Conservation (phyloP, 2,329 filamentous ascomycete species). For the Colletotrichum theobromicola region DNA sequence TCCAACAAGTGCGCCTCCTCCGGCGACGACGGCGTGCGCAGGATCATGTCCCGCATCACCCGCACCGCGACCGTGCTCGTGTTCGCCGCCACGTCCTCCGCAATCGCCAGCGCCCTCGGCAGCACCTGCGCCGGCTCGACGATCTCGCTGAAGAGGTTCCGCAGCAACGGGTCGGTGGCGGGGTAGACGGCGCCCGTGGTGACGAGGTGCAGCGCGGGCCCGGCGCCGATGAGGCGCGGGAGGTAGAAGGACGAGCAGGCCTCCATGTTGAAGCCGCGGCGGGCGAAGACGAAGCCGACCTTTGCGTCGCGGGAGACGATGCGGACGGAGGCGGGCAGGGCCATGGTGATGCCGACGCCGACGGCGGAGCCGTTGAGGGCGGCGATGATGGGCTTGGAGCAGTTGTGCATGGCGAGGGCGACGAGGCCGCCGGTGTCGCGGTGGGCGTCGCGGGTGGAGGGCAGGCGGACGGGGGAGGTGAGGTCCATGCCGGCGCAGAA, state of each 20-base stretch:
- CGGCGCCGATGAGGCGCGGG: conserved; percentile 70
- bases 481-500: conserved; percentile 68
- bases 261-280: conserved; percentile 75
- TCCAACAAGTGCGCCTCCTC: conserved; percentile 77
- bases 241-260: conserved; percentile 75
- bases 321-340: conserved; percentile 58
- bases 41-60: conserved; percentile 77
- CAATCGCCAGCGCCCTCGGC: conserved; percentile 68
- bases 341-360: conserved; percentile 67
- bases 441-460: conserved; percentile 35
- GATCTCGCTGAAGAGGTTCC: conserved; percentile 70
- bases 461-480: conserved; percentile 34
- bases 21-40: conserved; percentile 58
- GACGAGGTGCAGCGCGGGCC: conserved; percentile 66
- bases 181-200: conserved; percentile 71
- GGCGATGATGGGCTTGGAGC: conserved; percentile 62
- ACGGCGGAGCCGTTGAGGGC: conserved; percentile 66
- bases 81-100: conserved; percentile 69
- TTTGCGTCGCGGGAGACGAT: conserved; percentile 63
- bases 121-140: conserved; percentile 66
- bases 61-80: conserved; percentile 68
- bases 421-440: conserved; percentile 59
- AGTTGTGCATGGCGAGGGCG: conserved; percentile 59
- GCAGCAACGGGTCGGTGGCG: conserved; percentile 54
- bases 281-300: conserved; percentile 76